Evolutionary conservation across 805 yeast species (phyloP).

Genomic region (Candida corydali): DNA sequence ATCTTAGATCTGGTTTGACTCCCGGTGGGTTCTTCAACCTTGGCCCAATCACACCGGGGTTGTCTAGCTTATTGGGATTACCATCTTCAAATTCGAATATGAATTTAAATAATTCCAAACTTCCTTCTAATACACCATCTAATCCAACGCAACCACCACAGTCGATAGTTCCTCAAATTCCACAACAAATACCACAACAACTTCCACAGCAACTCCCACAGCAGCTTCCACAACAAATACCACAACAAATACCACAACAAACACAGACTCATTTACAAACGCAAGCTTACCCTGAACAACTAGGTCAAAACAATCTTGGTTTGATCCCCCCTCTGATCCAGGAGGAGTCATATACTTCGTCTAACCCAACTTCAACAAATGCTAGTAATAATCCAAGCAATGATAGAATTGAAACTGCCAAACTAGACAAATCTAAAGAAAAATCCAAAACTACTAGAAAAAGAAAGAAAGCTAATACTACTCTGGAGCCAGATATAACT

Average conservation of each 20-base stretch:
- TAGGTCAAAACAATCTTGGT: neutral
- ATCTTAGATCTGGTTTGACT: slow-evolving; percentile 66
- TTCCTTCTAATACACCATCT: slow-evolving; percentile 10
- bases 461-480: slow-evolving; percentile 1
- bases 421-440: neutral
- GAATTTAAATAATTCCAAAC: slow-evolving; percentile 1
- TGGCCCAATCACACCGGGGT: slow-evolving; percentile 47
- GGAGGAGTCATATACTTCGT: neutral
- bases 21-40: slow-evolving; percentile 48
- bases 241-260: neutral
- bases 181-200: slow-evolving; percentile 7
- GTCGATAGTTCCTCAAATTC: slow-evolving; percentile 11
- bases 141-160: slow-evolving; percentile 6
- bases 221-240: slow-evolving; percentile 4
- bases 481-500: slow-evolving; percentile 3
- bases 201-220: slow-evolving; percentile 5
- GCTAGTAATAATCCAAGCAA: neutral
- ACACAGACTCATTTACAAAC: slow-evolving; percentile 7
- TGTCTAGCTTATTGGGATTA: slow-evolving; percentile 36
- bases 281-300: neutral
- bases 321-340: neutral
- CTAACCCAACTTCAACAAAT: neutral
- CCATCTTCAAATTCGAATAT: slow-evolving; percentile 8
- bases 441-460: neutral
- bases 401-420: neutral